Base-by-base conservation (phyloP, 352 stramenopile genomes). In the Ophiocytium majus region DNA sequence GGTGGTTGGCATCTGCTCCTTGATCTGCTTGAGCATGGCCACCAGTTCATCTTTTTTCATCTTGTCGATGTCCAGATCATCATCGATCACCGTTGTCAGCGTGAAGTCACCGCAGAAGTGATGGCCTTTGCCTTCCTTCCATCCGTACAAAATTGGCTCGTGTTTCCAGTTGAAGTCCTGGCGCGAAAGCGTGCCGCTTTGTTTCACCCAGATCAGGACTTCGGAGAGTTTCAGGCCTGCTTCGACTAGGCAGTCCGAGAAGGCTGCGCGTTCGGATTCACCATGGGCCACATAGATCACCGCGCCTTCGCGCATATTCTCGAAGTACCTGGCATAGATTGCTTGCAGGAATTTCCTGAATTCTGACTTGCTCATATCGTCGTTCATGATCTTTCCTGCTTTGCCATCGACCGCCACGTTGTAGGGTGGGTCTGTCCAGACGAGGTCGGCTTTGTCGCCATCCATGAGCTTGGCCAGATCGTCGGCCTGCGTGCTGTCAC, bases 151-250 rank as follows among this genome's bases (percentile, higher is more conserved):
- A 28, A 71, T 71, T 23, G 23, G 19, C 57, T 71, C 57, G 57
- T 71, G 57, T 28, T 28, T 23, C 57, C 57, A 71, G 57, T 71
- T 23, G 57, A 23, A 71, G 57, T 71, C 57, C 57, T 71, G 57
- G 57, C 57, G 57, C 19, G 19, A 23, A 23, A 71, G 23, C 19
- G 28, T 28, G 57, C 23, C 23, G 19, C 23, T 28, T 23, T 71
- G 19, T 28, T 71, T 71, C 19, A 28, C 57, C 57, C 57, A 71
- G 57, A 71, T 71, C 19, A 71, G 57, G 19, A 71, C 57, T 28
- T 71, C 19, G 57, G 19, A 28, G 19, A 28, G 19, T 28, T 23
- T 23, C 57, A 23, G 19, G 57, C 57, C 57, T 28, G 57, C 57
- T 23, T 23, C 57, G 19, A 71, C 57, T 28, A 28, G 19, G 19